Evolutionary conservation across 495 filamentous ascomycete genomes (phyloP), one percentile per base, ranked within the genome.

Genomic region (Massariosphaeria phaeospora): DNA sequence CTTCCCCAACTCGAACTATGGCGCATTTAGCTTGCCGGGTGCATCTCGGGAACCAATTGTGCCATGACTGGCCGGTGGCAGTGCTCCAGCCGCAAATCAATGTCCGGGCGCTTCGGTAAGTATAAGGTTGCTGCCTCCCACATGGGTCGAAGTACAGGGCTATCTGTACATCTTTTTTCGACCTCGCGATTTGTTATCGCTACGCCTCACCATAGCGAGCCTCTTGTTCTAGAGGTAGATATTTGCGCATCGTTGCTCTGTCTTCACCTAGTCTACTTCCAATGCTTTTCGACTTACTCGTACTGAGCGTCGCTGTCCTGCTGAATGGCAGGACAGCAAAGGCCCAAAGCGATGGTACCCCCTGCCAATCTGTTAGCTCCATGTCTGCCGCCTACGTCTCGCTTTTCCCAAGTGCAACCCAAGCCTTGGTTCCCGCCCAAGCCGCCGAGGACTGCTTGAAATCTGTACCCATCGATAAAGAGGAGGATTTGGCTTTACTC

Each of bases 401-500:
- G 7, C 0, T 42, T 2, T 47, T 20, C 18, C 55, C 55, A 13
- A 12, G 15, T 3, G 55, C 30, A 4, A 55, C 69, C 11, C 62
- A 56, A 7, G 67, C 69, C 0, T 63, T 66, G 0, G 63, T 76
- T 17, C 58, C 70, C 33, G 75, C 73, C 15, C 57, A 59, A 31
- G 57, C 73, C 13, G 75, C 72, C 0, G 64, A 73, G 46, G 70
- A 70, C 10, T 77, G 75, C 59, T 62, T 76, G 25, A 73, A 69
- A 15, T 72, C 73, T 2, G 72, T 77, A 13, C 72, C 74, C 2
- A 64, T 76, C 39, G 24, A 71, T 39, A 71, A 72, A 57, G 60
- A 62, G 12, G 70, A 58, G 27, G 72, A 72, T 10, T 42, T 73
- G n/a, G 51, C 61, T 20, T 67, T 73, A 50, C 65, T 76, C 24